Evolutionary conservation across 2,329 filamentous ascomycete genomes (phyloP).

Genomic region (Drechslerella dactyloides): DNA sequence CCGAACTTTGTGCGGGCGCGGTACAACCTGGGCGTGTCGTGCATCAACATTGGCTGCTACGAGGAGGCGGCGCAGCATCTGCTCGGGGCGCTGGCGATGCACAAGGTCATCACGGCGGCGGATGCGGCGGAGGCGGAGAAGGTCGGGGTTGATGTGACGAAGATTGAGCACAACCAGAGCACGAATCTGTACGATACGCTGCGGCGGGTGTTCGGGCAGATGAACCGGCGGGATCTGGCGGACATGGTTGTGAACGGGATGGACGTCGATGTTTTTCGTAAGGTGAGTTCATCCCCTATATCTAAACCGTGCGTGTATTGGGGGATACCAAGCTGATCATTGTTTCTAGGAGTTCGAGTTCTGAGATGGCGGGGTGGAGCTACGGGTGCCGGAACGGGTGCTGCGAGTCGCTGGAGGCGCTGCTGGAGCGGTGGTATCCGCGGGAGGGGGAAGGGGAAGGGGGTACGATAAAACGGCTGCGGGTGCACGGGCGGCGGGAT

Average conservation of each 20-base stretch:
- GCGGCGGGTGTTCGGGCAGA: conserved; percentile 91
- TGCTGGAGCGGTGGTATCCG: conserved; percentile 38
- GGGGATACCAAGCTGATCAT: neutral
- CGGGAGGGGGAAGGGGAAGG: conserved; percentile 6
- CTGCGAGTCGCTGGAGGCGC: conserved; percentile 32
- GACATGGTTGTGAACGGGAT: conserved; percentile 88
- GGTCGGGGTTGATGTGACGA: conserved; percentile 61
- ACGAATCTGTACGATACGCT: conserved; percentile 96
- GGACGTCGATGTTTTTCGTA: conserved; percentile 85
- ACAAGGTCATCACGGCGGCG: conserved; percentile 88
- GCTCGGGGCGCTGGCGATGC: conserved; percentile 90
- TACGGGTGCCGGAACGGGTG: conserved; percentile 41
- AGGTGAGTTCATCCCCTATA: conserved; percentile 58
- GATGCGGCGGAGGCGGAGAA: conserved; percentile 62
- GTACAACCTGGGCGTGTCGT: conserved; percentile 94
- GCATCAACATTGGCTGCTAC: conserved; percentile 96
- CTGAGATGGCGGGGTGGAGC: conserved; percentile 42
- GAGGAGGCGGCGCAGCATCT: conserved; percentile 92
- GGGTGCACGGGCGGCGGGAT: conserved; percentile 36
- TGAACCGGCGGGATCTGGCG: conserved; percentile 85
- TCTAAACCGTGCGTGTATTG: neutral
- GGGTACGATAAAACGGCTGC: too few relatives aligned
- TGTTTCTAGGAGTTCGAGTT: conserved; percentile 44
- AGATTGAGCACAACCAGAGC: conserved; percentile 94
- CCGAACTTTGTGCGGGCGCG: conserved; percentile 96